Evolutionary conservation across 2,329 filamentous ascomycete species (phyloP), one percentile per base, ranked within the genome.

Genomic region (Cordyceps sp.): DNA sequence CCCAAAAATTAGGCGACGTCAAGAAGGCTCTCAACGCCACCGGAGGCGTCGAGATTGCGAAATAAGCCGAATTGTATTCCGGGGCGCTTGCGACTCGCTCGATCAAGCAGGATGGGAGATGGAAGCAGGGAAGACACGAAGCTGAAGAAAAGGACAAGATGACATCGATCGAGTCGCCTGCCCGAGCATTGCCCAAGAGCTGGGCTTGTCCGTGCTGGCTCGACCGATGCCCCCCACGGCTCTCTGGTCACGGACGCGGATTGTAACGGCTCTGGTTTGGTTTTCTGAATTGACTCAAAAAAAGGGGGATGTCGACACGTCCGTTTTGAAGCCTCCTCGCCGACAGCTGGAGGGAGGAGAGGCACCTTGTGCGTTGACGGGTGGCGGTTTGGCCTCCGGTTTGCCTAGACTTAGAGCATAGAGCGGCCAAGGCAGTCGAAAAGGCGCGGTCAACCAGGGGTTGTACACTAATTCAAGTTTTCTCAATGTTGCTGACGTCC

Each of bases 1-100:
- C 18, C 10, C 31, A n/a, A n/a, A n/a, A n/a, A n/a, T n/a, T n/a
- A 33, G 31, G 79, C 38, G 66, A 70, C 46, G 62, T 79, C 45
- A 81, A 81, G 66, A 72, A 74, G 57, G 57, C 65, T 2, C 57
- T 84, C 9, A 39, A 39, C 17, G 39, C 39, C 22, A 39, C 36
- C 7, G 39, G 39, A 16, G 39, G 39, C 17, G 40, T 42, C 9
- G 44, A 47, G 32, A 47, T 47, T 29, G 37, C 41, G 32, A 45
- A 45, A 33, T 46, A 45, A 42, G 19, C 18, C 15, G 13, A 16
- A n/a, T n/a, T n/a, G n/a, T n/a, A n/a, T n/a, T n/a, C n/a, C n/a
- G n/a, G n/a, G n/a, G n/a, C n/a, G n/a, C n/a, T n/a, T n/a, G n/a
- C n/a, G n/a, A n/a, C n/a, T n/a, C n/a, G n/a, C n/a, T n/a, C n/a